A percentile compares a stretch with the other conserved stretches of the same genome.
Evolutionary conservation across 176 grass and related monocot species (phyloP).

Genomic region (Oryza punctata): DNA sequence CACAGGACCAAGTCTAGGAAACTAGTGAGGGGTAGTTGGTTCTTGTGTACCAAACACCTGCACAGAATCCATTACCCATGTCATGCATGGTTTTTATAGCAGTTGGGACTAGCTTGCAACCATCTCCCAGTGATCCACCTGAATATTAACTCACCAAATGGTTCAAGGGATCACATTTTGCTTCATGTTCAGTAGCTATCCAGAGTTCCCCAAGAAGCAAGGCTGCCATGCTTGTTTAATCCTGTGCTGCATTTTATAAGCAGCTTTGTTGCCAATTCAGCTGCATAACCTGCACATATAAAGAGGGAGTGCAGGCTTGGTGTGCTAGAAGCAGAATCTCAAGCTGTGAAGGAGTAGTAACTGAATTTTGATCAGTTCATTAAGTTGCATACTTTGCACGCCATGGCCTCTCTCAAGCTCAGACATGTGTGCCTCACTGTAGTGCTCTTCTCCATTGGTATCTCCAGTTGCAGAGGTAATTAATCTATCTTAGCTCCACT

Average conservation of each 20-base stretch:
- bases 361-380: not conserved
- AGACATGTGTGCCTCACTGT: conserved; percentile 19
- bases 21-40: conserved; percentile 78
- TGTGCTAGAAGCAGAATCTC: conserved; percentile 2
- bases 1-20: conserved; percentile 42
- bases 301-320: not conserved
- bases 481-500: not conserved
- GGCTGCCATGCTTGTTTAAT: conserved; percentile 12
- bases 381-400: not conserved
- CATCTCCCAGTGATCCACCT: not conserved
- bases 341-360: not conserved
- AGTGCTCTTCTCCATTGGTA: conserved; percentile 46
- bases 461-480: conserved; percentile 63
- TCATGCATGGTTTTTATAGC: conserved; percentile 28
- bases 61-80: not conserved
- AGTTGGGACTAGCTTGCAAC: not conserved
- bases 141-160: not conserved
- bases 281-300: conserved; percentile 22
- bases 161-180: not conserved
- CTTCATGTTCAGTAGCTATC: conserved; percentile 7
- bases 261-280: conserved; percentile 19
- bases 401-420: conserved; percentile 51
- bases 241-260: not conserved
- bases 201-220: conserved; percentile 16
- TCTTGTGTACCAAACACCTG: conserved; percentile 61